Evolutionary conservation across 306 rosid species (phyloP).

Genomic region (Delonix regia): DNA sequence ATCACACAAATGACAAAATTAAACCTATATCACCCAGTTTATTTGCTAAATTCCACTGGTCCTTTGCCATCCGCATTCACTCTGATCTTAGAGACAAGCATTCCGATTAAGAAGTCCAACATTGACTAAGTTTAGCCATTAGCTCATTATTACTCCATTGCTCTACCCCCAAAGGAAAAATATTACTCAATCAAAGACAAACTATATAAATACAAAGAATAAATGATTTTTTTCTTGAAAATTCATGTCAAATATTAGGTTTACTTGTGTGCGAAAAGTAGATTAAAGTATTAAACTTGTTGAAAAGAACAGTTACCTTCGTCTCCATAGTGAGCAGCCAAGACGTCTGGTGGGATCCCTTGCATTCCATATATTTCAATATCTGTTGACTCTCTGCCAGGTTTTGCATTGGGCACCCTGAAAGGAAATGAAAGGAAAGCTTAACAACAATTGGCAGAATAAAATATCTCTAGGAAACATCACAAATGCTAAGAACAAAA

Average conservation of each 20-base stretch:
- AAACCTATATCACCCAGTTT: background rate
- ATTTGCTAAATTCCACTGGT: background rate
- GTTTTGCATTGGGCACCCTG: slow-evolving; percentile 97
- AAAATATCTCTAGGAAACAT: background rate
- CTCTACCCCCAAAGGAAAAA: background rate
- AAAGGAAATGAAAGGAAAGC: background rate
- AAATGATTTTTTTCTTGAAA: background rate
- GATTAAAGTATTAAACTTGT: background rate
- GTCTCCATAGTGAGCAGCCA: slow-evolving; percentile 98
- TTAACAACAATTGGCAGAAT: slow-evolving; percentile 8
- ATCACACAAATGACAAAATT: background rate
- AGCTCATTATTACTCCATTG: no score
- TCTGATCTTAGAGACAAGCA: background rate
- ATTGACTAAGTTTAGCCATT: background rate
- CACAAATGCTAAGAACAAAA: background rate
- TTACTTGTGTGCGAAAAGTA: background rate
- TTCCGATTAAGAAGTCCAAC: background rate
- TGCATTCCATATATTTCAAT: slow-evolving; percentile 99
- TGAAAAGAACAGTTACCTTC: slow-evolving; percentile 56
- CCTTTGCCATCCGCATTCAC: background rate
- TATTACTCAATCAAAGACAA: background rate
- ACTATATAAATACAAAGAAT: background rate
- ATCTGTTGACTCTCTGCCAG: slow-evolving; percentile 88
- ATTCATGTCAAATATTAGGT: background rate
- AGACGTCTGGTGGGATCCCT: slow-evolving; percentile 89